Base-by-base conservation (phyloP, 805 yeast genomes). In the Candida dajiaensis region DNA sequence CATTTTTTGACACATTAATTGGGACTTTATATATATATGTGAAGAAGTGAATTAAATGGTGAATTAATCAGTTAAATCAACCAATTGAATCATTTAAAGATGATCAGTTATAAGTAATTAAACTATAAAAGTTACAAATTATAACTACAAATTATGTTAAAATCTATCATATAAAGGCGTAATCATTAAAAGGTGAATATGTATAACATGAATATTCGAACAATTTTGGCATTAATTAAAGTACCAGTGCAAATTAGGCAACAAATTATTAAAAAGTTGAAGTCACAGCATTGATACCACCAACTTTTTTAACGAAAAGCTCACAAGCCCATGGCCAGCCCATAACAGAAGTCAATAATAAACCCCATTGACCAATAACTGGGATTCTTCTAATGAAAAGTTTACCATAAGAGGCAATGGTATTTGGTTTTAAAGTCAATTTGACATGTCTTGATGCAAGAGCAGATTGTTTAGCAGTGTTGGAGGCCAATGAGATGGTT, bases 261-360 rank as follows among this genome's bases (percentile, higher is more conserved):
- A 29, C 3, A 13, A 18, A 15, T 23, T 4, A 6, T 40, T 42
- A 46, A n/a, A 46, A 46, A 21, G 3, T 12, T 6, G 36, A 15
- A 19, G 20, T 4, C 13, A 38, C 40, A 16, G 37, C 31, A 38
- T 48, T 42, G 12, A 44, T 6, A 35, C 48, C 48, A 35, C 48
- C 48, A 39, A 45, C 46, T 19, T 35, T 10, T 41, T 50, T 47
- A 19, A 53, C 39, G 12, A 45, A 9, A 2, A 35, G 20, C 45
- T 48, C 46, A 44, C 54, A 47, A 44, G 41, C 53, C n/a, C 46
- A 43, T 46, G 64, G 61, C 60, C 61, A 58, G 38, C 46, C 38
- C 47, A 58, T 38, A 15, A 51, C 48, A 13, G 51, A 6, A 15
- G 52, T 48, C 28, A 59, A 37, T 12, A 54, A 35, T 6, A 36